A percentile compares a stretch with the other conserved stretches of the same genome.
These are phyloP conservation scores for Pleurotus citrinopileatus DNA, from an alignment of 768 basidiomycete genomes.

Conservation along the genomic window DNA sequence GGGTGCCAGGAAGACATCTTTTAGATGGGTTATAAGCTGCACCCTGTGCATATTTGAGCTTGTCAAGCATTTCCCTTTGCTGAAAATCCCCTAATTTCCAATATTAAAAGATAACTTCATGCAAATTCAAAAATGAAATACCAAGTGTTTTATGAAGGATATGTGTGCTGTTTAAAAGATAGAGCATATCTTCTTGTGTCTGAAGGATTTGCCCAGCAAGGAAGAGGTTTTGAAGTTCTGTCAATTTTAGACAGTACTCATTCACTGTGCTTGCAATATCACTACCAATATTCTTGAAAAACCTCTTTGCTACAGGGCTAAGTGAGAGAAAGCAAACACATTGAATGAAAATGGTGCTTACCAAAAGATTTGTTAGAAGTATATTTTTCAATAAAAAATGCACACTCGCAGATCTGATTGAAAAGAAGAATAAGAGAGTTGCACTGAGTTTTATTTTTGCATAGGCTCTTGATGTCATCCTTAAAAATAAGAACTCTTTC, in stretches of 20 bases:
- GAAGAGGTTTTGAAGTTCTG: not conserved
- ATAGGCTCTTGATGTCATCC: too few species aligned
- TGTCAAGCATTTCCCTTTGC: too few species aligned
- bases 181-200: too few species aligned
- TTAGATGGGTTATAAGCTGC: conserved; percentile 8
- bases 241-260: not conserved
- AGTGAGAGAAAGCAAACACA: not conserved
- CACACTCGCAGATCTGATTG: not conserved
- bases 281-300: not conserved
- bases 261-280: not conserved
- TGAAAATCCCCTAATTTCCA: too few species aligned
- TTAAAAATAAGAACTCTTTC: too few species aligned
- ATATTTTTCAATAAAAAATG: not conserved
- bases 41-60: conserved; percentile 2
- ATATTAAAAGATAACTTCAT: too few species aligned
- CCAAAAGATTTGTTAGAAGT: not conserved
- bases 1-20: conserved; percentile 20
- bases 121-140: not conserved
- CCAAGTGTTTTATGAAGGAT: not conserved
- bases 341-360: not conserved
- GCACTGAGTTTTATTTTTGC: too few species aligned
- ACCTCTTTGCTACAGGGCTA: not conserved
- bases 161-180: not conserved
- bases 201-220: too few species aligned
- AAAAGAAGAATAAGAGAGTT: not conserved